These are phyloP conservation scores for Sarocladiaceae sp. DNA, from an alignment of 2,329 filamentous ascomycete species.

Conservation along the genomic window DNA sequence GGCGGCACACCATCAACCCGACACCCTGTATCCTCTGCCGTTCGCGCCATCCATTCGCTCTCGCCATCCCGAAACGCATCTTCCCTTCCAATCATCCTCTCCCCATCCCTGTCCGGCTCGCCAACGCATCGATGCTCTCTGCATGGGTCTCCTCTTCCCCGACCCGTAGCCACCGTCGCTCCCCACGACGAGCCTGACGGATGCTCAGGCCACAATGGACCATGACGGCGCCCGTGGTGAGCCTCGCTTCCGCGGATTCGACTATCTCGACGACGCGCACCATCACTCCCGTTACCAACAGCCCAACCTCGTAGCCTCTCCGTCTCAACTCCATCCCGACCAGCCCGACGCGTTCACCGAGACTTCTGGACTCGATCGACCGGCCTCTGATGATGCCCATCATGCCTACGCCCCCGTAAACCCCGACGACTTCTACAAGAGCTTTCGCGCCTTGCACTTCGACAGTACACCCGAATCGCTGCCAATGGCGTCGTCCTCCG, in stretches of 20 bases:
- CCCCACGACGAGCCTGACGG: conserved; percentile 35
- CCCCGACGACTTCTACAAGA: conserved; percentile 51
- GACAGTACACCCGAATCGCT: conserved; percentile 27
- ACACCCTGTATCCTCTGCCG: conserved; percentile 2
- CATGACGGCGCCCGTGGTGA: conserved; percentile 5
- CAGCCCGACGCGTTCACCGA: neutral
- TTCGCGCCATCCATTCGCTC: conserved; percentile 6
- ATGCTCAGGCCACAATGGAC: conserved; percentile 44
- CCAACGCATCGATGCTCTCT: conserved; percentile 43
- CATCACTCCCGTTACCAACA: conserved; percentile 3
- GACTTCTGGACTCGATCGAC: conserved; percentile 13
- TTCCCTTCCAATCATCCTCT: conserved; percentile 7
- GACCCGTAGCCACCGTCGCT: conserved; percentile 35
- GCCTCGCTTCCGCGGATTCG: neutral
- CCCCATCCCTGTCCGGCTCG: conserved; percentile 13
- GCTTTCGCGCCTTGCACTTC: conserved; percentile 34
- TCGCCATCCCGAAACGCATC: conserved; percentile 1
- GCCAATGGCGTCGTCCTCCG: conserved; percentile 32
- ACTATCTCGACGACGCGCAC: conserved; percentile 14
- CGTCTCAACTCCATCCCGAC: neutral
- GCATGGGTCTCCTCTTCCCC: conserved; percentile 36
- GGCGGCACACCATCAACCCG: neutral
- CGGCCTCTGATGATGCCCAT: conserved; percentile 18
- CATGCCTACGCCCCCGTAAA: conserved; percentile 38
- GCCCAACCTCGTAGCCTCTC: neutral